Evolutionary conservation across 2,329 filamentous ascomycete species (phyloP).

Genomic region (Microascus cirrosus): DNA sequence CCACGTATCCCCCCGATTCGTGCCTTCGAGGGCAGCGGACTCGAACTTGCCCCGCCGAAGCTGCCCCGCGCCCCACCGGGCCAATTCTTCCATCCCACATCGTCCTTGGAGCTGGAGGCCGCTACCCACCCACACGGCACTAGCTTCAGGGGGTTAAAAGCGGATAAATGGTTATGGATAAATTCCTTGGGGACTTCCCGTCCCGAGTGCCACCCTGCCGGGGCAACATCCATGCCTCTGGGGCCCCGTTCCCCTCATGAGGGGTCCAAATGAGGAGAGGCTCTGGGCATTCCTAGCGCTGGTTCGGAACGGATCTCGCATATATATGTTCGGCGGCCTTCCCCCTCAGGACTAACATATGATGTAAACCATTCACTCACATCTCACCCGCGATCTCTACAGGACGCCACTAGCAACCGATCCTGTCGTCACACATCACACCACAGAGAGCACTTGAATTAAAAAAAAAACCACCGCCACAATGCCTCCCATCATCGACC

Average conservation of each 20-base stretch:
- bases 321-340: not conserved
- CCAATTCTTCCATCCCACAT: not conserved
- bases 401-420: not conserved
- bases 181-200: not conserved
- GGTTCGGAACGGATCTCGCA: not conserved
- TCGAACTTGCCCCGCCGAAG: not conserved
- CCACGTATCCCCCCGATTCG: not conserved
- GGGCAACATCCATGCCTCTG: not conserved
- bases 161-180: conserved; percentile 5
- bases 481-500: conserved; percentile 55
- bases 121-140: not conserved
- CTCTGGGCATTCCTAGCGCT: not conserved
- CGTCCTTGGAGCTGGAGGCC: not conserved
- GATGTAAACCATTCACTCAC: not conserved
- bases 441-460: not conserved
- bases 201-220: not conserved
- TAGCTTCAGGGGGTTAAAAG: not conserved
- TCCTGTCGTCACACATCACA: not conserved
- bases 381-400: not conserved
- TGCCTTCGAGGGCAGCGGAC: not conserved
- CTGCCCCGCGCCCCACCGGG: not conserved
- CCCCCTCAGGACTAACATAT: not conserved
- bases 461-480: not conserved
- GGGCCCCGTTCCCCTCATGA: not conserved
- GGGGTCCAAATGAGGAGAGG: not conserved